These are phyloP conservation scores for Asclepias syriaca DNA, from an alignment of 257 asterid species.

Conservation along the genomic window DNA sequence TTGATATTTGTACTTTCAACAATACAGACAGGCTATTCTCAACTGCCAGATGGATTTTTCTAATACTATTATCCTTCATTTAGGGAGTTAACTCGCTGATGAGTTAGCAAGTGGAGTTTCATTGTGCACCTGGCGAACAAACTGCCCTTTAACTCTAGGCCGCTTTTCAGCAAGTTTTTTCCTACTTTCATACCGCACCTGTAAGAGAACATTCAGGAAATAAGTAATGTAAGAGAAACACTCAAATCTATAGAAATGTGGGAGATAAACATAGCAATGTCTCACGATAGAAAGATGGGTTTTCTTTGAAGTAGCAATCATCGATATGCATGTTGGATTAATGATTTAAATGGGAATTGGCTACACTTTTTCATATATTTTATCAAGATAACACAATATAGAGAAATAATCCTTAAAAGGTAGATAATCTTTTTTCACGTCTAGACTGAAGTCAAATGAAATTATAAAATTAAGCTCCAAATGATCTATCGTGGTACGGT, in stretches of 20 bases:
- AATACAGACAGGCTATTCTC: constrained; percentile 1
- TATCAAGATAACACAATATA: background rate
- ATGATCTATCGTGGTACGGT: background rate
- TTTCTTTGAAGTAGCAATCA: background rate
- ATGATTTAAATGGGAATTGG: background rate
- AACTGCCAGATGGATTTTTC: constrained; percentile 28
- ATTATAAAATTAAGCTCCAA: background rate
- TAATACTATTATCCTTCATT: constrained; percentile 16
- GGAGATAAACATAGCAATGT: no score
- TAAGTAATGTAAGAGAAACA: background rate
- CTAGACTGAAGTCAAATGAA: background rate
- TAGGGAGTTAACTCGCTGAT: constrained; percentile 24
- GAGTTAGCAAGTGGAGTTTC: constrained; percentile 41
- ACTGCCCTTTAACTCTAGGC: constrained; percentile 84
- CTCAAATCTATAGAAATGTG: background rate
- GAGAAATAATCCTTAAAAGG: background rate
- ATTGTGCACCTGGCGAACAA: constrained; percentile 57
- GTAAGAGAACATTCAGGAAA: constrained; percentile 12
- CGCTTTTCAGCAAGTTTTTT: constrained; percentile 87
- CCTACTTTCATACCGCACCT: constrained; percentile 88
- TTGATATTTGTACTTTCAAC: constrained; percentile 5
- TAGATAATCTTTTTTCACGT: background rate
- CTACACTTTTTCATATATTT: background rate
- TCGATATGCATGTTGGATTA: background rate
- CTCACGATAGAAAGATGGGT: no score